phyloP scores from a whole-genome alignment of 768 basidiomycete genomes.

The Boletus sp. region DNA sequence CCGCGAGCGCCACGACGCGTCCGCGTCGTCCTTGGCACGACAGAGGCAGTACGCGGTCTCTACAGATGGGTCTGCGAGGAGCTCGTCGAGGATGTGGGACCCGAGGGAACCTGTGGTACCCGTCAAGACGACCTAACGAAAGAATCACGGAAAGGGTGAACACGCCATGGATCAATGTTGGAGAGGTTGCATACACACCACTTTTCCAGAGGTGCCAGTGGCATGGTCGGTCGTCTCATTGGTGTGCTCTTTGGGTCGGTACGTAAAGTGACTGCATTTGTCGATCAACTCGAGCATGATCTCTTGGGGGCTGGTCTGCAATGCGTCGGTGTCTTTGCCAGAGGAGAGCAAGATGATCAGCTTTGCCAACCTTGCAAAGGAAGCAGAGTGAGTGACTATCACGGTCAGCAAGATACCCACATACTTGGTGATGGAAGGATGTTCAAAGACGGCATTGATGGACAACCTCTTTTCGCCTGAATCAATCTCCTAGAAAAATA shows the following conservation, averaged over 20 bases:
- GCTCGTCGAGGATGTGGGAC: conserved; percentile 48
- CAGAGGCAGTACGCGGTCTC: conserved; percentile 48
- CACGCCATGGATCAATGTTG: background rate
- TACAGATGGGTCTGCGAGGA: conserved; percentile 38
- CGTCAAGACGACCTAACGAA: conserved; percentile 39
- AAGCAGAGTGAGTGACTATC: background rate
- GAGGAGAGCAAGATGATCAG: conserved; percentile 37
- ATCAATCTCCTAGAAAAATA: conserved; percentile 17
- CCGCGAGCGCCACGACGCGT: conserved; percentile 42
- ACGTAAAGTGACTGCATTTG: conserved; percentile 32
- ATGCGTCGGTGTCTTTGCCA: conserved; percentile 24
- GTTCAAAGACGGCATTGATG: conserved; percentile 46
- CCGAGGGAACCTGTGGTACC: conserved; percentile 56
- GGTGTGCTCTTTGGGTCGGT: background rate
- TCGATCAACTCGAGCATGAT: conserved; percentile 48
- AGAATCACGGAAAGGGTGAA: background rate
- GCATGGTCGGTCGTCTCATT: conserved; percentile 13
- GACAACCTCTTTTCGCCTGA: conserved; percentile 22
- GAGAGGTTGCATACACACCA: conserved; percentile 11
- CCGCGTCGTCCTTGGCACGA: conserved; percentile 44
- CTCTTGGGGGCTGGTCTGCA: conserved; percentile 31
- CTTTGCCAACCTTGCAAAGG: conserved; percentile 36
- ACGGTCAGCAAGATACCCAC: background rate
- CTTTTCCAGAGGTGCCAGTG: conserved; percentile 6
- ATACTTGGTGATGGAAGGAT: conserved; percentile 43